Base-by-base conservation (phyloP, 805 yeast genomes). In the Blastobotrys americana region DNA sequence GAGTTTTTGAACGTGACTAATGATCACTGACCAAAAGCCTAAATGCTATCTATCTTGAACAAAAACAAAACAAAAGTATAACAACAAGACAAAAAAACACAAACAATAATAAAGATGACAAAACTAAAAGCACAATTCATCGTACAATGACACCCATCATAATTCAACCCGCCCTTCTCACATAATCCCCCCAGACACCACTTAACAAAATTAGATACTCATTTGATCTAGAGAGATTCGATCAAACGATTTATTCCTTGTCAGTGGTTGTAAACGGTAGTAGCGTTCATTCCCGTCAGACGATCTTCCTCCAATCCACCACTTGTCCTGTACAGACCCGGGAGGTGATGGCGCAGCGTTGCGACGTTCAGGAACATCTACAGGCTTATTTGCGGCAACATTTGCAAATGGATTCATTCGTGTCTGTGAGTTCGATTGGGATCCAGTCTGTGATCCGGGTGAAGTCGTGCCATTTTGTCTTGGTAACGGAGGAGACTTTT, bases 281-380 rank as follows among this genome's bases (percentile, higher is more conserved):
- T 54, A 57, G 25, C 44, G 40, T 40, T 57, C 61, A 19, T 45
- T 43, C 13, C 61, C 61, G 38, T 57, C 60, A 3, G 58, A 33
- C 2, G 59, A 45, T 18, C 48, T 28, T 2, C 61, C 61, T 4
- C 61, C 60, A 34, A 57, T 57, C 61, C 61, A 57, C 59, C 58
- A 54, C 38, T 56, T 57, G 25, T 55, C 56, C 21, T 39, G 41
- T 5, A 38, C 34, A 20, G 47, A 36, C 5, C 47, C 38, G 16
- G 28, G 6, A 31, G 44, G 42, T 10, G 51, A 42, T 9, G 34
- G 20, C n/a, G 35, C 17, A 8, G 39, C 36, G 25, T 20, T 22
- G n/a, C 19, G 41, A n/a, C 36, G 17, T 15, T 37, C 9, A 19
- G 38, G 15, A 21, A n/a, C 43, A 18, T 38, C 18, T 21, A 28